A percentile compares a stretch with the other conserved stretches of the same genome.
Evolutionary conservation across 2,329 filamentous ascomycete species (phyloP).

Genomic region (Talaromyces sp.): DNA sequence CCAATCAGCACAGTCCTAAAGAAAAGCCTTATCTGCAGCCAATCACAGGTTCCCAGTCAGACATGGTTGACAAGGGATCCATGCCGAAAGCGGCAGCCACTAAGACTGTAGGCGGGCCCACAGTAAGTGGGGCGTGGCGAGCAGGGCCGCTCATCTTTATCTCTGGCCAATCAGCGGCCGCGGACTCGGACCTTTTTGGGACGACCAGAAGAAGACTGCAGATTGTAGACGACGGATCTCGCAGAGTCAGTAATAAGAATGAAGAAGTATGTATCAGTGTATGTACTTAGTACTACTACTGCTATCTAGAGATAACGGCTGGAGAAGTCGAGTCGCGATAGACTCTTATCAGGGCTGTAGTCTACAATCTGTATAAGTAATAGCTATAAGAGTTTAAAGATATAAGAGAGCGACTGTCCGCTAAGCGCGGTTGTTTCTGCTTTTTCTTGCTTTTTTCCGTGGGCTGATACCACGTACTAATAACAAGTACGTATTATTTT

Average conservation of each 20-base stretch:
- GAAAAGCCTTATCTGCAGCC: conserved; percentile 9
- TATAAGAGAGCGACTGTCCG: not conserved
- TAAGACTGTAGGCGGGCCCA: not conserved
- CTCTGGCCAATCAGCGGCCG: conserved; percentile 17
- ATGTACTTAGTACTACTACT: too few species aligned
- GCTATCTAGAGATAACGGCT: not conserved
- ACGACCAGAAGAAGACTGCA: not conserved
- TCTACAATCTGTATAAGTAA: not conserved
- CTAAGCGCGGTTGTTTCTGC: not conserved
- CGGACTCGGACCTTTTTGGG: not conserved
- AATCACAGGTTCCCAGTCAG: not conserved
- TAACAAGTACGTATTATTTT: not conserved
- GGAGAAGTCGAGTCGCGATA: not conserved
- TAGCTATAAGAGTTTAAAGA: not conserved
- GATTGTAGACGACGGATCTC: too few species aligned
- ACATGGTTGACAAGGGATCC: not conserved
- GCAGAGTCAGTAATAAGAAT: too few species aligned
- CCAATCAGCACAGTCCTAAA: not conserved
- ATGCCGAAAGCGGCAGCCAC: not conserved
- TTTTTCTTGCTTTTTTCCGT: not conserved
- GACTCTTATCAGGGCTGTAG: not conserved
- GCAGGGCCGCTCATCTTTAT: conserved; percentile 17
- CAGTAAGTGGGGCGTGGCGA: conserved; percentile 3
- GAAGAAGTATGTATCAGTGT: too few species aligned
- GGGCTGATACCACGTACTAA: not conserved